Conservation (phyloP, 2,329 filamentous ascomycete genomes). For the Lizonia empirigonia region DNA sequence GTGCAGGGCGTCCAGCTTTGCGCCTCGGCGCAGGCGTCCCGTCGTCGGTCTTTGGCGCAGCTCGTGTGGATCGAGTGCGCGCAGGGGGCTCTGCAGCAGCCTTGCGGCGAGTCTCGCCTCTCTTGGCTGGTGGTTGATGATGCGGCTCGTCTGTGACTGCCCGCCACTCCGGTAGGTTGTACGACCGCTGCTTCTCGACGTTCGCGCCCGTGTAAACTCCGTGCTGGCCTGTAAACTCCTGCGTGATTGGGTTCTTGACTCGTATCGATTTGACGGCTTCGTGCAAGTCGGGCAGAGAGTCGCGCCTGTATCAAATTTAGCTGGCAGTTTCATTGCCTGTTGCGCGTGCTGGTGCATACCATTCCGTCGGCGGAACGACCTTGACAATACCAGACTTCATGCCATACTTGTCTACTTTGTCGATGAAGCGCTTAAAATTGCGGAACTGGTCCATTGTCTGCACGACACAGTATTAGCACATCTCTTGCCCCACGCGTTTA, state of each 20-base stretch:
- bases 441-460: slow-evolving; percentile 90
- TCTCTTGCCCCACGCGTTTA: neutral
- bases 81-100: slow-evolving; percentile 40
- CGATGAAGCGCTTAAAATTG: slow-evolving; percentile 90
- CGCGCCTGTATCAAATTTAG: slow-evolving; percentile 55
- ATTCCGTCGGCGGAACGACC: slow-evolving; percentile 90
- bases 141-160: slow-evolving; percentile 91
- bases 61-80: slow-evolving; percentile 42
- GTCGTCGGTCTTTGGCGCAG: slow-evolving; percentile 42
- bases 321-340: neutral
- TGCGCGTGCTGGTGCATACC: slow-evolving; percentile 62
- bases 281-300: slow-evolving; percentile 76
- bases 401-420: slow-evolving; percentile 88
- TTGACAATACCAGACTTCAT: slow-evolving; percentile 99
- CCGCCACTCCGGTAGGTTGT: slow-evolving; percentile 97
- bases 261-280: slow-evolving; percentile 88
- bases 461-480: slow-evolving; percentile 26
- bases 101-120: slow-evolving; percentile 74
- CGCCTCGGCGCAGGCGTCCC: slow-evolving; percentile 52
- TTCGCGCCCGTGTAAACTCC: slow-evolving; percentile 97
- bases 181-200: slow-evolving; percentile 92
- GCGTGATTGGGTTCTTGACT: slow-evolving; percentile 96
- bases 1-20: slow-evolving; percentile 55
- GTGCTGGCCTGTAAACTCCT: slow-evolving; percentile 95
- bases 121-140: slow-evolving; percentile 89